Evolutionary conservation across 441 rosid genomes (phyloP), one percentile per base, ranked within the genome.

Genomic region (Pelargonium exstipulatum): DNA sequence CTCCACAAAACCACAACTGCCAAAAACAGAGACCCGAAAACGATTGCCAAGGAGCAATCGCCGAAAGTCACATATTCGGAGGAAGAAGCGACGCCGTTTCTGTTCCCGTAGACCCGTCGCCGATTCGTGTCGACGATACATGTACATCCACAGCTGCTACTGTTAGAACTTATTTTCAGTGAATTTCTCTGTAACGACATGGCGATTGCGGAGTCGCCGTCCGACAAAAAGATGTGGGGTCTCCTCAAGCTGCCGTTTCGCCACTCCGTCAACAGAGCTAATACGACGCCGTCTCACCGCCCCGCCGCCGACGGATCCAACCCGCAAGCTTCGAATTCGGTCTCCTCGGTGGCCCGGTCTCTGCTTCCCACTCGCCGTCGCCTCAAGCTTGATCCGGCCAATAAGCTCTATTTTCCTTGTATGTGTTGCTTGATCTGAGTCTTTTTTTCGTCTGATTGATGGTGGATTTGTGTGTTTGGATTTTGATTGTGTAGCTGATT

Each of bases 381-480:
- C 22, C 94, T 91, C 74, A 87, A 88, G 86, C 96, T 95, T 57
- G 99, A 95, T 82, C 97, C 99, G 1, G 66, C 96, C 9, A 78
- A 78, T 57, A 90, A 91, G 77, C 55, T 48, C 55, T 48, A 48
- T 13, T 48, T 48, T 48, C 55, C 55, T 12, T 48, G 55, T 48
- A 48, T 48, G 55, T 32, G 5, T 48, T 48, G 16, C 55, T 48
- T 48, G 55, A 48, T 48, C 55, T 48, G 55, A 48, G n/a, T 13
- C 16, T 48, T 16, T 0, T 13, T 4, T 48, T 13, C 5, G 12
- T 45, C 49, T 13, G 35, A 32, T 32, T 32, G 4, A 32, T 32
- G 35, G 35, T 32, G 2, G 35, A 32, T 32, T 32, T 32, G 35
- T 32, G 35, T 4, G 35, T 32, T 0, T 32, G 5, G 35, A 32